Base-by-base conservation (phyloP, 768 basidiomycete genomes). In the Macrolepiota fuliginosa region DNA sequence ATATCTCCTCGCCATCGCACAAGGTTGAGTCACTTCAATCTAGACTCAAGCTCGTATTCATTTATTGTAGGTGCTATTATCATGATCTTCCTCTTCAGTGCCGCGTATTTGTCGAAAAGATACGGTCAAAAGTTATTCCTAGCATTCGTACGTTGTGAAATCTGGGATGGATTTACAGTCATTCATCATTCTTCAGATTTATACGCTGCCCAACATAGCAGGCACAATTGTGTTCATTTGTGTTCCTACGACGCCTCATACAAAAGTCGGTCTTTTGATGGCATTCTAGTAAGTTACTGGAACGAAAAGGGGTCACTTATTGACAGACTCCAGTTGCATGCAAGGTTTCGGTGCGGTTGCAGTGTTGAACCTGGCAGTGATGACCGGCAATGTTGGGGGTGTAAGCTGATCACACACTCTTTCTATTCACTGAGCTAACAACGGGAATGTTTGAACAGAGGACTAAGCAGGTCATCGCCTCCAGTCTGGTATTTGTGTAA, bases 1-100 rank as follows among this genome's bases (percentile, higher is more conserved):
- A 11, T 81, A 83, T 64, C 66, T 84, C n/a, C 71, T 83, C n/a
- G 79, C 80, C 0, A 79, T 79, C 36, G 78, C 78, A 32, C 78
- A 79, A 67, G 78, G 76, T 66, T 3, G 13, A 42, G 12, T 6
- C 39, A 9, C 9, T 17, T 27, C 6, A 11, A 5, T 32, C 35
- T 24, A 54, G 29, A 32, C 29, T 47, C 49, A 40, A 4, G 65
- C 68, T 29, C 19, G 27, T 29, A 67, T 66, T 40, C 4, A 50
- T 35, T 19, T 40, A 57, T 36, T 46, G 27, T 39, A 75, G 74
- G 74, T 46, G 76, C 60, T 45, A 72, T 73, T 39, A 81, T 80
- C 63, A 79, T 81, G 75, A 4, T 66, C 3, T 78, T 81, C 63
- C 69, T 81, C 22, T 80, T 81, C 68, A 74, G 71, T 37, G 75